A percentile compares a stretch with the other conserved stretches of the same genome.
Evolutionary conservation across 192 early-diverging fungal species (phyloP).

Genomic region (Powellomyces hirtus): DNA sequence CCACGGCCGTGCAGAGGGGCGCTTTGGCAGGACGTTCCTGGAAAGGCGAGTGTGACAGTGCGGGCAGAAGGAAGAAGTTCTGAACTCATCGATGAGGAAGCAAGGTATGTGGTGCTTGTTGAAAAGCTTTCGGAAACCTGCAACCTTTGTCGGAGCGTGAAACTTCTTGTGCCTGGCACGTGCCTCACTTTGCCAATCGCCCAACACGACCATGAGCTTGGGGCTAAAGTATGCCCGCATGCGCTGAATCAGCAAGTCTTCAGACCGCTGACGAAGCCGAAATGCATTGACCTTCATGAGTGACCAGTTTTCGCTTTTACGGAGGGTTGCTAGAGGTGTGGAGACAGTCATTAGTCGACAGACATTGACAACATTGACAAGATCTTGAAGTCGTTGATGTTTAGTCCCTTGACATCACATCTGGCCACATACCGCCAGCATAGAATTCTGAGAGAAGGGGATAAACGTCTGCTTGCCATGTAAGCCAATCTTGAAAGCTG

Average conservation of each 20-base stretch:
- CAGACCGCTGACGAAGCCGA: not conserved
- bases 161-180: not conserved
- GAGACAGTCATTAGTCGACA: too few relatives aligned
- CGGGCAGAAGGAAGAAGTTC: constrained; percentile 22
- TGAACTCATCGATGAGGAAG: constrained; percentile 26
- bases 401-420: not conserved
- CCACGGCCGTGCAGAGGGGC: not conserved
- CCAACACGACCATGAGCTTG: constrained; percentile 13
- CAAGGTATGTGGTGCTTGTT: constrained; percentile 8
- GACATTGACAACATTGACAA: not conserved
- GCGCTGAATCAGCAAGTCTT: not conserved
- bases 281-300: not conserved
- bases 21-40: not conserved
- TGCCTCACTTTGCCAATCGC: constrained; percentile 2
- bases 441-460: not conserved
- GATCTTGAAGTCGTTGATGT: too few relatives aligned
- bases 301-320: not conserved
- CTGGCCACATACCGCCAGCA: not conserved
- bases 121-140: constrained; percentile 15
- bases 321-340: too few relatives aligned
- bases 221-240: constrained; percentile 7
- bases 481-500: not conserved
- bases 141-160: constrained; percentile 12
- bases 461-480: not conserved
- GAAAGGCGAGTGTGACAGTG: not conserved